Evolutionary conservation across 805 yeast genomes (phyloP), one percentile per base, ranked within the genome.

Genomic region (Kuraishia floccosa): DNA sequence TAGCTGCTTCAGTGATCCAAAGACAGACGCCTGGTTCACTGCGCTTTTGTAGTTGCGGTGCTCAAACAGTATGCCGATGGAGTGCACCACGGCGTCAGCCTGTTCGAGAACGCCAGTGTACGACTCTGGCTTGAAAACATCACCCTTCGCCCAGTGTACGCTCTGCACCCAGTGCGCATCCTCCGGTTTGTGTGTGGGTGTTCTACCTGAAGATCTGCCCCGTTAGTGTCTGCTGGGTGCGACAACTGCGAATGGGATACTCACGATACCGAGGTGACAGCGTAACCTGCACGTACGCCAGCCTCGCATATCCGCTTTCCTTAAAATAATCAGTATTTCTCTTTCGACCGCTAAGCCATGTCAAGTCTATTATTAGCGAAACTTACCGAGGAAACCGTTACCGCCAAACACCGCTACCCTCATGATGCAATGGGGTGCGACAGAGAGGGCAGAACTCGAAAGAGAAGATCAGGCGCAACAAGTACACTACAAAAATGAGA

Each of bases 361-460:
- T 7, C 7, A 19, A 7, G 22, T 19, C 22, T 10, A 19, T 8
- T 14, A 12, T 22, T 17, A 14, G 15, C 25, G 16, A 6, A 4
- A 48, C 58, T 28, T 39, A 41, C 72, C 79, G 12, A 87, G 51
- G 47, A 83, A 83, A 6, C 96, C 96, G 40, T 72, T 74, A 1
- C 96, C 96, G 12, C 97, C 97, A 44, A 86, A 72, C 0, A 86
- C 83, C n/a, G n/a, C n/a, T n/a, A n/a, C n/a, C n/a, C n/a, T n/a
- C n/a, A n/a, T n/a, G n/a, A n/a, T n/a, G n/a, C n/a, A n/a, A n/a
- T n/a, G n/a, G n/a, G n/a, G n/a, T n/a, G n/a, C n/a, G n/a, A n/a
- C n/a, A n/a, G n/a, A n/a, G n/a, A n/a, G n/a, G n/a, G n/a, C n/a
- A n/a, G n/a, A n/a, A n/a, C n/a, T n/a, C n/a, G n/a, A n/a, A n/a